Base-by-base conservation (phyloP, 1,284 basidiomycete genomes). In the Bjerkandera adusta region DNA sequence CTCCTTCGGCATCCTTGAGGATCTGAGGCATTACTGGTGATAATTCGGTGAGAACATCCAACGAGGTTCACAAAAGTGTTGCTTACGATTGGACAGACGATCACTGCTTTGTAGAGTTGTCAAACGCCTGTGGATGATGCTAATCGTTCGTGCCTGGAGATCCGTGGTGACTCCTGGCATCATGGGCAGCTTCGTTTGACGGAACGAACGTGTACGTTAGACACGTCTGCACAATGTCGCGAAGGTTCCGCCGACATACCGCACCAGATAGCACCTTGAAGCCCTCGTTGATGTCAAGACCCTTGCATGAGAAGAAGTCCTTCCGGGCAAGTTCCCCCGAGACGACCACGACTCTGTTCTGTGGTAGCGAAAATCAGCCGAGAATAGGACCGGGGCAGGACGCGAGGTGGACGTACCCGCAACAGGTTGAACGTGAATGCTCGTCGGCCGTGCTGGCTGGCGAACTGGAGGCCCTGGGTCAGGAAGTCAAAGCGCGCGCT, bases 251-350 rank as follows among this genome's bases (percentile, higher is more conserved):
- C n/a, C 24, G 41, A 39, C 24, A 32, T 26, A 88, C 85, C 44
- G 82, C 83, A 45, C 85, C 85, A 44, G 83, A 85, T 49, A 88
- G 72, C 55, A 85, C 76, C 57, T 80, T 83, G 69, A 86, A 88
- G 12, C 84, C 85, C 67, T 85, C 82, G 36, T 81, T 83, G 44
- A 88, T 73, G 64, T 88, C 84, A 52, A 88, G 75, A 13, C 74
- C 72, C 64, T 77, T 81, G 44, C 83, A 76, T 4, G 74, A 71
- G 57, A 88, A 84, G 65, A 87, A 87, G 10, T 79, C 72, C 49
- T 75, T 74, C 48, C 85, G 72, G n/a, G 77, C 84, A 30, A 70
- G 71, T 59, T 85, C 81, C 42, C 85, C 85, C 34, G 85, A 88
- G 32, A 88, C 75, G 25, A 83, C 83, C 42, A 87, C 69, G 50